Base-by-base conservation (phyloP, 768 basidiomycete genomes). In the Suillus lakei region DNA sequence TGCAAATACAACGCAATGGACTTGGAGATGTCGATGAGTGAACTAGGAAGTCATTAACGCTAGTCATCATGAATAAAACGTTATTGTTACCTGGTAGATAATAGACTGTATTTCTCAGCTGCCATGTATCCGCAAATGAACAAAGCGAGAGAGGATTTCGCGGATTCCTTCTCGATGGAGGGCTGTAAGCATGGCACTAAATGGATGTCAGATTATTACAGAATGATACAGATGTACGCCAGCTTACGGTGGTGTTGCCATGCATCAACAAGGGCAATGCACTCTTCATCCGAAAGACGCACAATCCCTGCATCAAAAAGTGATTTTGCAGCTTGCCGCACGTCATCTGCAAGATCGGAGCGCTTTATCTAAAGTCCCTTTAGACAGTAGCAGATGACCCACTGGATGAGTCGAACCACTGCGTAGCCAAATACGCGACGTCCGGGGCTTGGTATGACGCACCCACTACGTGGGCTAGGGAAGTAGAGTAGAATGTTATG, bases 81-180 rank as follows among this genome's bases (percentile, higher is more conserved):
- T 39, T 16, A 15, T 60, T 39, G 67, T 81, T 72, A 95, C 96
- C 82, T 86, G 1, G 89, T 83, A 9, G 91, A 87, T 32, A 98
- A 81, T 2, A 95, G 77, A 64, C 84, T 88, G 71, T 92, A 92
- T 70, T 91, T 91, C 70, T 93, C 91, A 34, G 89, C 80, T 4
- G 96, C 92, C 63, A 97, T 84, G 67, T 89, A 90, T 0, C 96
- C 96, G 46, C 93, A 89, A 30, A 98, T 79, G 60, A 93, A 90
- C 5, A 98, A 78, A 0, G 95, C 90, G 30, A 90, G 79, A 2
- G 91, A 91, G 0, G 91, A 84, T 10, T 76, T 82, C 1, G 80
- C 74, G 1, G 84, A 83, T 68, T 91, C 86, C 62, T 84, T 86
- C 54, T 90, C 84, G 0, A 83, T 83, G 44, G 86, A 82, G 1